Base-by-base conservation (phyloP, 192 early-diverging fungal species). In the Blastocladiella britannica region DNA sequence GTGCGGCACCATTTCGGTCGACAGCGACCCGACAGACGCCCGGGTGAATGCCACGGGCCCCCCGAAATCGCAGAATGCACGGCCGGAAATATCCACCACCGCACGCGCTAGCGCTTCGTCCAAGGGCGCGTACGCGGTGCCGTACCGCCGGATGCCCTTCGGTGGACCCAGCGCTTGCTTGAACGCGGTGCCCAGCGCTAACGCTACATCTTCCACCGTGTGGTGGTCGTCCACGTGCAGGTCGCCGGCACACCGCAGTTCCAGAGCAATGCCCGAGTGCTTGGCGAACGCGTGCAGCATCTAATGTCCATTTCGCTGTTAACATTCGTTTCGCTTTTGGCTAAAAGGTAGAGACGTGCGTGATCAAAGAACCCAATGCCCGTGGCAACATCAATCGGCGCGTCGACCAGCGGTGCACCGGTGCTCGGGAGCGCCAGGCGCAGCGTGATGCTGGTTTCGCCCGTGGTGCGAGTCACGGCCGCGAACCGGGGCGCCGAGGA, bases 331-430 rank as follows among this genome's bases (percentile, higher is more conserved):
- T 52, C 26, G 22, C n/a, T 18, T 24, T 31, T 51, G 12, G 53
- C 12, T 27, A 26, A 3, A 47, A 26, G 28, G 28, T 18, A 22
- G 4, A 24, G 25, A 62, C 69, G 65, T 70, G 87, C 84, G 71
- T 98, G 94, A 75, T 98, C 88, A 8, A 98, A 78, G 69, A 98
- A 98, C 23, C 94, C 94, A 66, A 98, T 92, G 8, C 94, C 94
- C 25, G 92, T 89, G 64, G 76, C 60, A 59, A 95, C 75, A 29
- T 79, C 63, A 65, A 98, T 93, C 22, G 57, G 88, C 26, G 59
- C 65, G 57, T 72, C 76, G 60, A 66, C 62, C 29, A 65, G 52
- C 58, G 29, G n/a, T 20, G 37, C 15, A 20, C 37, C 37, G 37
- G 55, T 28, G 23, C 24, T 3, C 29, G 55, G 23, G 24, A 56